phyloP scores from a whole-genome alignment of 164 flowering plant species.

The Houttuynia cordata region DNA sequence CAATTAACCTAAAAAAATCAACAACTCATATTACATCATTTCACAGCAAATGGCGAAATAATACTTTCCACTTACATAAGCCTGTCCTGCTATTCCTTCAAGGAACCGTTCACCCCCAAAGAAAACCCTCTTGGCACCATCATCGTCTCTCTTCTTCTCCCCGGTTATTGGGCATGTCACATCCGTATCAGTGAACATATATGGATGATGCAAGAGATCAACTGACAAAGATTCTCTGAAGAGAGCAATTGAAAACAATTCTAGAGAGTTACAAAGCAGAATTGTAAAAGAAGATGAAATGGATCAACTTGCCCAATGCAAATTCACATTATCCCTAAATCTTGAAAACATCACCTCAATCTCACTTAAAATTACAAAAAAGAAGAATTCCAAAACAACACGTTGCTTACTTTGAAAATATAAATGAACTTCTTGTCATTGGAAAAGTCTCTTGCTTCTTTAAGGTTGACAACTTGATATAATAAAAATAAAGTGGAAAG shows the following conservation, averaged over 20 bases:
- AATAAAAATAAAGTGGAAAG: conserved; percentile 1
- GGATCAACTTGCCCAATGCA: no score
- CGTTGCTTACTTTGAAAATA: no score
- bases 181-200: conserved; percentile 80
- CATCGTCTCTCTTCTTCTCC: conserved; percentile 61
- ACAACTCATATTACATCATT: no score
- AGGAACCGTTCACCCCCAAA: conserved; percentile 95
- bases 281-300: no score
- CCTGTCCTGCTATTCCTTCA: conserved; percentile 93
- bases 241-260: background rate
- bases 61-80: conserved; percentile 56
- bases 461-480: no score
- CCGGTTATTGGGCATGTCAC: conserved; percentile 39
- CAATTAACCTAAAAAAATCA: no score
- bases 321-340: no score
- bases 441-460: no score
- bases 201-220: conserved; percentile 96
- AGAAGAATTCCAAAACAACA: no score
- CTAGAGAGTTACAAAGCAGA: no score
- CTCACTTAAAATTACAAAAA: background rate
- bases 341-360: no score
- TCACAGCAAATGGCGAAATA: background rate
- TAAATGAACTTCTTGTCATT: no score
- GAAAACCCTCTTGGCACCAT: conserved; percentile 92
- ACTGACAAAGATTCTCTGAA: conserved; percentile 81